Conservation (phyloP, 176 grass and related monocot genomes). For the Olyra latifolia region DNA sequence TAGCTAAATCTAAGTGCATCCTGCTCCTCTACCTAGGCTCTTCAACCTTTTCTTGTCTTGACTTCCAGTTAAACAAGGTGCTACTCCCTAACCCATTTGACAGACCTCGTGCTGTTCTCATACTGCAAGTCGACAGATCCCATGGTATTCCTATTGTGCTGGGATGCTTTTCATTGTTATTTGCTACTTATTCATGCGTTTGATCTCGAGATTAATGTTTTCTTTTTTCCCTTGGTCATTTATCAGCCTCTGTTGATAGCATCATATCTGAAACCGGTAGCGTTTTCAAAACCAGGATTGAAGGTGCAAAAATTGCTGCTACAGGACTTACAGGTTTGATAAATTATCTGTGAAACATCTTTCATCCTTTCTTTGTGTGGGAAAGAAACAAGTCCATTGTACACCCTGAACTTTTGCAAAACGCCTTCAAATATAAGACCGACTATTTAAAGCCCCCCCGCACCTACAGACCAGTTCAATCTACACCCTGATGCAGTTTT, state of each 20-base stretch:
- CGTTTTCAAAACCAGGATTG: constrained; percentile 60
- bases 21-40: constrained; percentile 23
- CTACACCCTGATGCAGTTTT: too few relatives aligned
- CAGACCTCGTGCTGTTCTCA: constrained; percentile 70
- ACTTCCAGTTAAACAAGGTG: constrained; percentile 81
- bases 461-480: too few relatives aligned
- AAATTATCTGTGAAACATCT: not conserved
- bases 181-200: not conserved
- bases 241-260: constrained; percentile 34
- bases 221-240: constrained; percentile 27
- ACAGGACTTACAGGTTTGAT: constrained; percentile 72
- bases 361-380: too few relatives aligned
- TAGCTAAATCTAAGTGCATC: not conserved
- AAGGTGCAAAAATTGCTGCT: constrained; percentile 42
- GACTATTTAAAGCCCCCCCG: too few relatives aligned
- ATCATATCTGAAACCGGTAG: constrained; percentile 46
- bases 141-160: constrained; percentile 46
- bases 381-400: too few relatives aligned
- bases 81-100: constrained; percentile 83
- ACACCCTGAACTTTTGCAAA: too few relatives aligned
- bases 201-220: constrained; percentile 19
- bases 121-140: constrained; percentile 69
- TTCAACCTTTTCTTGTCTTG: constrained; percentile 24
- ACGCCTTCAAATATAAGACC: too few relatives aligned
- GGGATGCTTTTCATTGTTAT: not conserved